Evolutionary conservation across 2,329 filamentous ascomycete species (phyloP).

Genomic region (Xylaria sp.): DNA sequence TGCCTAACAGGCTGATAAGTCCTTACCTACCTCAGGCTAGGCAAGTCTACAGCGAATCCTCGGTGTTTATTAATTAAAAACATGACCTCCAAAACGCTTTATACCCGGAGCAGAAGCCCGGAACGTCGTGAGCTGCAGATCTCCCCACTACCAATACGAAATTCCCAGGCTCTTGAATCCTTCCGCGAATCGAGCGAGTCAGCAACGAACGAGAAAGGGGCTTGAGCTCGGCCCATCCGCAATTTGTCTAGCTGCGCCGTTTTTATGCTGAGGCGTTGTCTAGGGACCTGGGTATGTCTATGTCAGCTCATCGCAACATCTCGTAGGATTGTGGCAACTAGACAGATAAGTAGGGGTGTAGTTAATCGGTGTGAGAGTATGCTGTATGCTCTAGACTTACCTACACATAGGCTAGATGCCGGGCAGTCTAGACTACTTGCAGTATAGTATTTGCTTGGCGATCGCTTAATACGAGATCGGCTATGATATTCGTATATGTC

Average conservation of each 20-base stretch:
- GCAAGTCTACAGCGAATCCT: constrained; percentile 5
- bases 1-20: neutral
- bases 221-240: neutral
- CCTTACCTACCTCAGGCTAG: neutral
- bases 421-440: constrained; percentile 13
- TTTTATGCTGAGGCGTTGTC: neutral
- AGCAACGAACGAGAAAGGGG: neutral
- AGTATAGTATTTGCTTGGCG: constrained; percentile 8
- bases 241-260: too few species aligned
- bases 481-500: neutral
- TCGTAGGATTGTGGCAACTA: neutral
- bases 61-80: constrained; percentile 9
- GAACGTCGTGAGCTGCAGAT: constrained; percentile 16
- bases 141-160: neutral
- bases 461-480: constrained; percentile 22
- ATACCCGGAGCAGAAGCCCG: constrained; percentile 13
- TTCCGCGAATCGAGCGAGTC: neutral
- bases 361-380: neutral
- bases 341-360: neutral
- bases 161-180: neutral
- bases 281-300: neutral
- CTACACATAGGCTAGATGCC: neutral
- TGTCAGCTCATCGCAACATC: constrained; percentile 5
- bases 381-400: too few species aligned
- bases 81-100: neutral